These are phyloP conservation scores for Diospyros lotus DNA, from an alignment of 148 eudicot genomes.

Conservation along the genomic window DNA sequence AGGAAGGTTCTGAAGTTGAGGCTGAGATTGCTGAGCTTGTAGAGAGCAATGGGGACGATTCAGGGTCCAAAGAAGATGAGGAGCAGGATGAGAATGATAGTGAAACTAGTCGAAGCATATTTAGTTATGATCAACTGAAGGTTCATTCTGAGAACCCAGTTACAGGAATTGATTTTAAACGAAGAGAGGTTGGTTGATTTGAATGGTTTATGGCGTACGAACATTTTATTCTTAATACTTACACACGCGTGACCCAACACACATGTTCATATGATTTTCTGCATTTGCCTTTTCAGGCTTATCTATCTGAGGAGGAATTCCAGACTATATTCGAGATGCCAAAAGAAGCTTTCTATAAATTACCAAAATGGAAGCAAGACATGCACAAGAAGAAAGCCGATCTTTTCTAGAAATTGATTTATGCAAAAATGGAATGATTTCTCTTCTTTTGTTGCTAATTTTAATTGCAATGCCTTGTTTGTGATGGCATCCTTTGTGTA, in stretches of 20 bases:
- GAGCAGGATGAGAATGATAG: conserved; percentile 55
- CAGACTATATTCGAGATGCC: conserved; percentile 54
- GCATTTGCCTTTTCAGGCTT: conserved; percentile 45
- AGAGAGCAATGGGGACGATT: conserved; percentile 43
- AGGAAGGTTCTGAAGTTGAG: conserved; percentile 39
- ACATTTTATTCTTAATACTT: not conserved
- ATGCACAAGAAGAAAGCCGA: conserved; percentile 82
- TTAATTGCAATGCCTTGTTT: not conserved
- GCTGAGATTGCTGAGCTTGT: conserved; percentile 34
- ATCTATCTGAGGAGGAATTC: conserved; percentile 88
- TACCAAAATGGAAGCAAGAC: conserved; percentile 99
- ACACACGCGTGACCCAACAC: not conserved
- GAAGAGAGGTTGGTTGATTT: conserved; percentile 77
- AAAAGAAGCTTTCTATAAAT: conserved; percentile 74
- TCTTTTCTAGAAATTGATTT: conserved; percentile 55
- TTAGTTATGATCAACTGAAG: conserved; percentile 71
- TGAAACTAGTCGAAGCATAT: conserved; percentile 58
- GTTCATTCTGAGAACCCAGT: conserved; percentile 85
- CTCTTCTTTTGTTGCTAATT: conserved; percentile 5
- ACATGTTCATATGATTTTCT: not conserved
- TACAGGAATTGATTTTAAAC: conserved; percentile 88
- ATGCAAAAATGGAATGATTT: not conserved
- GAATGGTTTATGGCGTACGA: not conserved
- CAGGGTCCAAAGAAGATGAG: conserved; percentile 41
- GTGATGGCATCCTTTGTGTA: conserved; percentile 5